Evolutionary conservation across 2,329 filamentous ascomycete species (phyloP).

Genomic region (Cercospora sp.): DNA sequence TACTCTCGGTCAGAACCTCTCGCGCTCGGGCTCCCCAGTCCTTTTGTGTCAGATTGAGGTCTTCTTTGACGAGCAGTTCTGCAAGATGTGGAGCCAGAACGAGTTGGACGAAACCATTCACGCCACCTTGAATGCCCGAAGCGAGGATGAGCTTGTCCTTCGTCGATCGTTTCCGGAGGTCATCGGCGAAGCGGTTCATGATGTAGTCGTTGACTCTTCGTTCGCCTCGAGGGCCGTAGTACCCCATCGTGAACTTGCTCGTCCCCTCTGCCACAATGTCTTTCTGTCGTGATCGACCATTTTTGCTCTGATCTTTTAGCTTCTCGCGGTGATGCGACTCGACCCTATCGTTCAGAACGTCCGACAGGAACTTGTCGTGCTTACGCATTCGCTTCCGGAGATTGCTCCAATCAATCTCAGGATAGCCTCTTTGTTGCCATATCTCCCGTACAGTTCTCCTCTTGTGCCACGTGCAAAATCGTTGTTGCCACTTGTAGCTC

Average conservation of each 20-base stretch:
- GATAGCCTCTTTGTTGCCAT: slow-evolving; percentile 37
- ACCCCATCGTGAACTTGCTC: slow-evolving; percentile 31
- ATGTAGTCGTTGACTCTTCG: slow-evolving; percentile 40
- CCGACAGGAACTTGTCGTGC: slow-evolving; percentile 29
- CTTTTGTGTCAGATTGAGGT: slow-evolving; percentile 31
- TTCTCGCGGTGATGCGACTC: slow-evolving; percentile 32
- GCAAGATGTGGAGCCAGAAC: slow-evolving; percentile 43
- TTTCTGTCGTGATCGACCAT: slow-evolving; percentile 26
- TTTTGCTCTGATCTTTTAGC: slow-evolving; percentile 29
- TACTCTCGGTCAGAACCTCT: slow-evolving; percentile 35
- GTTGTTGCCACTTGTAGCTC: slow-evolving; percentile 36
- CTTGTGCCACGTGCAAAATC: slow-evolving; percentile 39
- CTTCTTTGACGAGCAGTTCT: slow-evolving; percentile 38
- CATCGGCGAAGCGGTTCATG: slow-evolving; percentile 30
- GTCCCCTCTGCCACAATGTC: slow-evolving; percentile 19
- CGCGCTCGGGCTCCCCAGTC: slow-evolving; percentile 27
- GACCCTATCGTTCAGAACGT: slow-evolving; percentile 30
- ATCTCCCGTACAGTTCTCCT: slow-evolving; percentile 29
- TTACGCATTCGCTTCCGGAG: slow-evolving; percentile 31
- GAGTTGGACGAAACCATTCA: slow-evolving; percentile 40
- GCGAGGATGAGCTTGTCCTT: slow-evolving; percentile 36
- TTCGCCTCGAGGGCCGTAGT: slow-evolving; percentile 41
- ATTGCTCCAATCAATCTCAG: slow-evolving; percentile 37
- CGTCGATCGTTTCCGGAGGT: slow-evolving; percentile 33
- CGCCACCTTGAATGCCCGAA: slow-evolving; percentile 37